phyloP scores from a whole-genome alignment of 768 basidiomycete species.

The Tricholoma sp. region DNA sequence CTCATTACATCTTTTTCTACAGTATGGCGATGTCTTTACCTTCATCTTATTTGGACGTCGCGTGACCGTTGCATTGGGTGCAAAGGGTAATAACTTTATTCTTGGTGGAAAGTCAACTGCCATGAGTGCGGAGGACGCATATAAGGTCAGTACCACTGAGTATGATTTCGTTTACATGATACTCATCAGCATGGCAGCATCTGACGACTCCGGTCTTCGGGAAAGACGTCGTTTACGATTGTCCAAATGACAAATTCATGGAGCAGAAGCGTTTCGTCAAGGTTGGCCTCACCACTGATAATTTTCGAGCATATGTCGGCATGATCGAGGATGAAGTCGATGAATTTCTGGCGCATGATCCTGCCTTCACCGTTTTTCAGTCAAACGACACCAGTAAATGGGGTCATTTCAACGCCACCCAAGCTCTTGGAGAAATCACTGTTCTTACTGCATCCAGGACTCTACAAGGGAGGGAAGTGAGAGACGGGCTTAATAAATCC shows the following conservation, averaged over 20 bases:
- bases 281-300: constrained; percentile 88
- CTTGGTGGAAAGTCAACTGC: constrained; percentile 90
- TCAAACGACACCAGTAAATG: constrained; percentile 67
- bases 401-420: constrained; percentile 72
- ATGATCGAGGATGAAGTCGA: constrained; percentile 77
- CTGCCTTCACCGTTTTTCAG: constrained; percentile 58
- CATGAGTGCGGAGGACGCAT: constrained; percentile 95
- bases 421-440: constrained; percentile 80
- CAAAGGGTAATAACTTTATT: constrained; percentile 91
- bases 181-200: constrained; percentile 44
- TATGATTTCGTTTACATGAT: not conserved
- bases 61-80: constrained; percentile 86
- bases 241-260: constrained; percentile 95
- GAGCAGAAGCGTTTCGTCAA: constrained; percentile 99
- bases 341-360: constrained; percentile 63
- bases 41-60: constrained; percentile 87
- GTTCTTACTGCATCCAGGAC: constrained; percentile 94
- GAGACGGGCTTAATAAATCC: constrained; percentile 67
- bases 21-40: constrained; percentile 98
- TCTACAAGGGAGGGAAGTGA: constrained; percentile 89
- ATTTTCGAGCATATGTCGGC: constrained; percentile 78
- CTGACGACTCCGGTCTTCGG: constrained; percentile 95
- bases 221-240: constrained; percentile 95
- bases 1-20: not conserved
- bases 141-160: constrained; percentile 54